Evolutionary conservation across 257 asterid genomes (phyloP).

Genomic region (Galeopsis tetrahit): DNA sequence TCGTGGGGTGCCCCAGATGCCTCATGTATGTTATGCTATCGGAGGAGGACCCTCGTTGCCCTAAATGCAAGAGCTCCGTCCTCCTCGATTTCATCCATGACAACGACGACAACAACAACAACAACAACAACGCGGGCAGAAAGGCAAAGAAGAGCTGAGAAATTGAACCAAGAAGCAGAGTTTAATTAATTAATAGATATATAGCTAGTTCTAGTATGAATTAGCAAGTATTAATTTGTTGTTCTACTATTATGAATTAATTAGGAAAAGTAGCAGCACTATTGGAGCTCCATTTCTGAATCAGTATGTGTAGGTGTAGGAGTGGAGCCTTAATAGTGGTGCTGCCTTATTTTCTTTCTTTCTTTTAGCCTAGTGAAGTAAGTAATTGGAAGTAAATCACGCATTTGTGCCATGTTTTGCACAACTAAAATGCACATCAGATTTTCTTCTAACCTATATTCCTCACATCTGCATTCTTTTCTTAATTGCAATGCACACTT

Average conservation of each 20-base stretch:
- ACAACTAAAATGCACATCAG: constrained; percentile 27
- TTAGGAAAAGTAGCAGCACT: constrained; percentile 39
- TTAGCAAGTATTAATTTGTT: constrained; percentile 6
- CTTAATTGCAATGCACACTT: no score
- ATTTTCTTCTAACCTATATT: constrained; percentile 7
- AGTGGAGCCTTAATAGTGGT: constrained; percentile 74
- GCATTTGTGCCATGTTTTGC: constrained; percentile 19
- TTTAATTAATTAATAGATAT: not conserved
- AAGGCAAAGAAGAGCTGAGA: constrained; percentile 39
- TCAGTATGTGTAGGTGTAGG: constrained; percentile 3
- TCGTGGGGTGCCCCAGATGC: constrained; percentile 86
- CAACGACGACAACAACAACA: constrained; percentile 20
- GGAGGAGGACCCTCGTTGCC: constrained; percentile 85
- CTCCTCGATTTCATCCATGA: constrained; percentile 66
- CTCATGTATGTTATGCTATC: constrained; percentile 93
- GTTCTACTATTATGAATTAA: constrained; percentile 2
- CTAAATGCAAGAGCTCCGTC: constrained; percentile 90
- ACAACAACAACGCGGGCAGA: constrained; percentile 28
- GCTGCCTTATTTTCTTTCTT: constrained; percentile 38
- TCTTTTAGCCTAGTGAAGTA: constrained; percentile 2
- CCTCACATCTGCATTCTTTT: not conserved
- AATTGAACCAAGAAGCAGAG: not conserved
- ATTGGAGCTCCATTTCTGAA: constrained; percentile 57
- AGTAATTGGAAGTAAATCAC: not conserved
- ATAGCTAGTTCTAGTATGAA: not conserved